These are phyloP conservation scores for Zoysia japonica DNA, from an alignment of 176 grass and related monocot genomes.

Conservation along the genomic window DNA sequence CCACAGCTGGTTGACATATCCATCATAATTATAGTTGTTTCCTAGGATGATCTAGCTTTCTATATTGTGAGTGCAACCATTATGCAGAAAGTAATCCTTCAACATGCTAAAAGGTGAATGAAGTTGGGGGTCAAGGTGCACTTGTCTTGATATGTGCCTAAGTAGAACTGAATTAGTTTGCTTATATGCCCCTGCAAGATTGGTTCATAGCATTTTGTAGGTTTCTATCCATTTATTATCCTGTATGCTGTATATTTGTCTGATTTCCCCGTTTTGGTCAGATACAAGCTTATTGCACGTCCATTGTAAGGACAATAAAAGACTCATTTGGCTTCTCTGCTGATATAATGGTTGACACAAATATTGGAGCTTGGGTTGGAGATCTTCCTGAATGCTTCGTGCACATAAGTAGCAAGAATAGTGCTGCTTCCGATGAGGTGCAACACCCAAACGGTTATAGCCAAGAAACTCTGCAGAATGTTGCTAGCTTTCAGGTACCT, in stretches of 20 bases:
- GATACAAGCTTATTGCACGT: constrained; percentile 58
- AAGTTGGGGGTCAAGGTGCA: neutral
- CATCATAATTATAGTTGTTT: neutral
- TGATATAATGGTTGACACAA: constrained; percentile 60
- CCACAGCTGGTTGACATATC: too few species aligned
- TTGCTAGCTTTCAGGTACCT: constrained; percentile 94
- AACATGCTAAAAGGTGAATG: neutral
- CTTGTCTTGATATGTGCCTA: neutral
- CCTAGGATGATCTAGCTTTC: neutral
- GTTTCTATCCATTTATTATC: neutral
- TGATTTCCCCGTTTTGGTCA: constrained; percentile 40
- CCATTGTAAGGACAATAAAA: constrained; percentile 78
- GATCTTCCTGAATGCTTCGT: constrained; percentile 65
- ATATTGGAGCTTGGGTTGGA: constrained; percentile 75
- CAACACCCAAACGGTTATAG: neutral
- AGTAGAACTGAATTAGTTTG: neutral
- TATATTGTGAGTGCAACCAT: neutral
- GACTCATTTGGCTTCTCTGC: constrained; percentile 55
- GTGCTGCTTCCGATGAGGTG: constrained; percentile 13
- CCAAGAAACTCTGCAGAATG: constrained; percentile 47
- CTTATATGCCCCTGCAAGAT: constrained; percentile 5
- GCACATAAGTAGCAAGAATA: constrained; percentile 16
- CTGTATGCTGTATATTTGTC: constrained; percentile 9
- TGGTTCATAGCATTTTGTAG: neutral
- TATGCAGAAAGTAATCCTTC: neutral